Evolutionary conservation across 192 early-diverging fungal genomes (phyloP), one percentile per base, ranked within the genome.

Genomic region (Entrophospora sp.): DNA sequence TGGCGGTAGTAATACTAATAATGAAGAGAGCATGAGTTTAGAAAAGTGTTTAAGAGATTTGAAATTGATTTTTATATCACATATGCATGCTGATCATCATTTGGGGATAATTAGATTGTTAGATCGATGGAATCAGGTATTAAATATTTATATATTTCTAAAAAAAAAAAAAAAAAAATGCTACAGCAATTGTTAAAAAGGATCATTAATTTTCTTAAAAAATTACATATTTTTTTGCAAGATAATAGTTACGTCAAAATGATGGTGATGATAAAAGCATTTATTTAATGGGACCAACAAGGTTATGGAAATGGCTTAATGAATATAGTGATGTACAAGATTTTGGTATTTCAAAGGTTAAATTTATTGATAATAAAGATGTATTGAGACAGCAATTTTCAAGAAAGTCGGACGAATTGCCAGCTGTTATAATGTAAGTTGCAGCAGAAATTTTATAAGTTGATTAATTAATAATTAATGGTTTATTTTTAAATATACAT

Each of bases 21-120:
- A 65, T 4, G 37, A 64, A 18, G 67, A 66, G 2, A 63, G 70
- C 36, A 46, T 27, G n/a, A 78, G 80, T 48, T 69, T 85, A 7
- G 73, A 77, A 9, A 74, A 84, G 24, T 79, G 78, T 46, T 66
- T 97, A 10, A 57, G 60, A 9, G 69, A 69, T 9, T 55, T 99
- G 28, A 77, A 79, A 56, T 73, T 88, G 8, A 66, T 99, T 53
- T 97, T 93, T 74, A 79, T 99, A 8, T 95, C 93, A 36, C 96
- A 99, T 71, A 74, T 99, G 77, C 96, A 99, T 72, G 97, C 95
- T 27, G 97, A 99, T 74, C 97, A 99, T 67, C 97, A 97, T 71
- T 73, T 99, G 20, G 97, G 97, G 3, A 75, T 86, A 4, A 75
- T 91, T 5, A 71, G 82, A 27, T 61, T 99, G 40, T 74, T 98